phyloP scores from a whole-genome alignment of 2,329 filamentous ascomycete genomes.

The Calycina herbarum region DNA sequence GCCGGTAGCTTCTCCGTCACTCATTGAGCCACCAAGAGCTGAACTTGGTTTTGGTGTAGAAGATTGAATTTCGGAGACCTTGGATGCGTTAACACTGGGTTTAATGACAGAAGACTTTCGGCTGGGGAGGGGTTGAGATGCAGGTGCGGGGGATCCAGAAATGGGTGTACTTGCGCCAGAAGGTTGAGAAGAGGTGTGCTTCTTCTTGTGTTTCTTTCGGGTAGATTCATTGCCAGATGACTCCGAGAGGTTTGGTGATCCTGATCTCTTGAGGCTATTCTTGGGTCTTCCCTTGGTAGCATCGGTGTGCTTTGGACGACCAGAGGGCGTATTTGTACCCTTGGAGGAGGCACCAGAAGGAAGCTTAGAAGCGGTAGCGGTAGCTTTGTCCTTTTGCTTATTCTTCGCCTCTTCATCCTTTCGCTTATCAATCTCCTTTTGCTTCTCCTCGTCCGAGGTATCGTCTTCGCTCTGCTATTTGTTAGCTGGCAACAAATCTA shows the following conservation, averaged over 20 bases:
- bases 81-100: constrained; percentile 33
- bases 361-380: constrained; percentile 36
- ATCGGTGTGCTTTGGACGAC: constrained; percentile 53
- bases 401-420: constrained; percentile 59
- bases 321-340: constrained; percentile 67
- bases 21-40: constrained; percentile 53
- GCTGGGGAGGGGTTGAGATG: constrained; percentile 27
- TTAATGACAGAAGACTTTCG: constrained; percentile 37
- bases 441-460: constrained; percentile 52
- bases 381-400: constrained; percentile 37
- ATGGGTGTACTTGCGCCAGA: constrained; percentile 59
- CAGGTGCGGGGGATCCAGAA: constrained; percentile 40
- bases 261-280: constrained; percentile 74
- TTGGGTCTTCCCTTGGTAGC: constrained; percentile 48
- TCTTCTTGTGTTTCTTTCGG: constrained; percentile 76
- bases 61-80: constrained; percentile 33
- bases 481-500: constrained; percentile 31
- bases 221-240: constrained; percentile 88
- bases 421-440: constrained; percentile 63
- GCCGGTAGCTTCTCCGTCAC: constrained; percentile 71
- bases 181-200: constrained; percentile 52
- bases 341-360: constrained; percentile 60
- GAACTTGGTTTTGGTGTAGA: constrained; percentile 42
- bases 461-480: constrained; percentile 50
- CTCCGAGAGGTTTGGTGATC: constrained; percentile 82